Base-by-base conservation (phyloP, 768 basidiomycete species). In the Pleurotus ostreatus region DNA sequence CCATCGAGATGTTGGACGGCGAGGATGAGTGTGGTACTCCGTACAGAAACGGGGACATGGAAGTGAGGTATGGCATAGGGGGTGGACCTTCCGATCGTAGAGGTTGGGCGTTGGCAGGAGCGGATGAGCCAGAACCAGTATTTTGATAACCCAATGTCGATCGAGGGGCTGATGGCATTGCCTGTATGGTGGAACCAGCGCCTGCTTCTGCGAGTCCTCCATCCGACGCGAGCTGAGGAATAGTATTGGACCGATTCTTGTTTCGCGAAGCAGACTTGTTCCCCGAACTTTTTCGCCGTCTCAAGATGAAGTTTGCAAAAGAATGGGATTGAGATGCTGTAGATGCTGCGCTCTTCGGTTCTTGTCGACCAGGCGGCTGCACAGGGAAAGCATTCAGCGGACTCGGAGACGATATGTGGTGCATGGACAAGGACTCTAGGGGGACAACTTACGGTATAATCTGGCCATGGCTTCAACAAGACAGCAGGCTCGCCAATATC, bases 281-380 rank as follows among this genome's bases (percentile, higher is more conserved):
- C 22, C 51, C 51, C 2, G 51, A 53, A 39, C 51, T 53, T 41
- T 53, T 53, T 22, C 51, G 37, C 22, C 51, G 34, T 11, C 51
- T 37, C 18, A 53, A 37, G 39, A 53, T 53, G 51, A 53, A 53
- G 39, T 41, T 53, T 37, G 51, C 51, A 22, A 53, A 16, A 12
- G 51, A 53, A 25, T 53, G 51, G 22, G 51, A 41, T 41, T 37
- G 15, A 40, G 48, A 49, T 15, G 48, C 15, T 26, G 48, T 12
- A 9, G 48, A 44, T 30, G 48, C 30, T n/a, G 26, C n/a, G 15
- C 7, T 9, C 37, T 26, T 49, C 25, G 15, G 11, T 15, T 49
- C 48, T 26, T 45, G 54, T 40, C 30, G 45, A n/a, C n/a, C 26
- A 11, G 18, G 30, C 38, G 39, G 44, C n/a, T 18, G 54, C 6